phyloP scores from a whole-genome alignment of 495 filamentous ascomycete genomes.

The Penicillium manginii region DNA sequence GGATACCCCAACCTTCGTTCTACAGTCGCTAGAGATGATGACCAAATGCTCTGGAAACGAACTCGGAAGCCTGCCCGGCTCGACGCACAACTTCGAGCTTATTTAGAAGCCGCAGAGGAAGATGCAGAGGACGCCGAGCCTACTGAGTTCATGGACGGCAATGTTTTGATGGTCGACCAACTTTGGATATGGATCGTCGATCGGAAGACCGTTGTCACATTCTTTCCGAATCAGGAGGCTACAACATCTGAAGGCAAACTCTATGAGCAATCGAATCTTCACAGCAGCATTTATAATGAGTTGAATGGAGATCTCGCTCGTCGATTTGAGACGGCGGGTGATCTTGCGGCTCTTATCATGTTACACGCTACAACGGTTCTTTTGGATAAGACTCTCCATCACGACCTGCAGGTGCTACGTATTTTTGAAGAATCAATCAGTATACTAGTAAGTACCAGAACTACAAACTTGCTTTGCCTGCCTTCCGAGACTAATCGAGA shows the following conservation, averaged over 20 bases:
- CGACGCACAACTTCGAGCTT: constrained; percentile 31
- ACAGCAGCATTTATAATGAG: constrained; percentile 69
- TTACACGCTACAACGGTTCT: constrained; percentile 66
- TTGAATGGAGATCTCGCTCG: constrained; percentile 68
- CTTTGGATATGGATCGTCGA: constrained; percentile 71
- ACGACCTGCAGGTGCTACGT: constrained; percentile 65
- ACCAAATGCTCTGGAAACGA: constrained; percentile 73
- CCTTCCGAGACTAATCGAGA: background rate
- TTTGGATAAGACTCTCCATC: constrained; percentile 59
- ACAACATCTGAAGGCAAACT: constrained; percentile 56
- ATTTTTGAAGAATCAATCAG: constrained; percentile 72
- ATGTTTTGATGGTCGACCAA: constrained; percentile 72
- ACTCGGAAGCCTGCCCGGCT: constrained; percentile 51
- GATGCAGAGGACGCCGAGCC: constrained; percentile 21
- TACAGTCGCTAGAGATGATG: constrained; percentile 64
- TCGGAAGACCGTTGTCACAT: constrained; percentile 60
- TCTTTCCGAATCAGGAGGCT: constrained; percentile 55
- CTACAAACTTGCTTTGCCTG: constrained; percentile 4
- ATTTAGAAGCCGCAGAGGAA: constrained; percentile 23
- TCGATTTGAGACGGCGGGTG: constrained; percentile 63
- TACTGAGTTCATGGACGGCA: constrained; percentile 53
- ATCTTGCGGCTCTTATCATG: constrained; percentile 64
- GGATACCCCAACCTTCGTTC: constrained; percentile 66
- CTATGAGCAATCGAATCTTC: constrained; percentile 64
- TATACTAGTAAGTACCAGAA: constrained; percentile 50